Evolutionary conservation across 805 yeast species (phyloP).

Genomic region (Teunomyces funiuensis): DNA sequence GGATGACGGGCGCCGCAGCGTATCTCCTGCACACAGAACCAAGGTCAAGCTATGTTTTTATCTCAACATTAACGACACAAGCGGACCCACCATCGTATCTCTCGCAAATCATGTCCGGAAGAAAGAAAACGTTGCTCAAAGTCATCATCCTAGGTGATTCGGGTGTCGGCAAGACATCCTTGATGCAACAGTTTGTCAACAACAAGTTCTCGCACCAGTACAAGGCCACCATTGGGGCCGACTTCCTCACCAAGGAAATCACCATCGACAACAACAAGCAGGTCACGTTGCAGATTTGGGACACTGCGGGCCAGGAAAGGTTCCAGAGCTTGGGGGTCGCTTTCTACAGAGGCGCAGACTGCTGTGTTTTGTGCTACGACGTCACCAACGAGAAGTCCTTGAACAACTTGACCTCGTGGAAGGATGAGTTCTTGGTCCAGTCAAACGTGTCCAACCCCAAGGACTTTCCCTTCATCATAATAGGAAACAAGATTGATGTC

Average conservation of each 20-base stretch:
- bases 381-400: conserved; percentile 93
- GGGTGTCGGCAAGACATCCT: conserved; percentile 95
- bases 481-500: conserved; percentile 93
- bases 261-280: conserved; percentile 73
- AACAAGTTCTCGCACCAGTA: conserved; percentile 93
- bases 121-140: conserved; percentile 75
- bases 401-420: conserved; percentile 87
- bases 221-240: conserved; percentile 98
- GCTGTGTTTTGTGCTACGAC: conserved; percentile 94
- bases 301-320: conserved; percentile 98
- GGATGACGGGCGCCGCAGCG: background rate
- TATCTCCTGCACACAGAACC: background rate
- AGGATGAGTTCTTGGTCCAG: conserved; percentile 92
- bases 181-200: conserved; percentile 96
- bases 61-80: conserved; percentile 2
- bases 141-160: conserved; percentile 95
- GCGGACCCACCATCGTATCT: background rate
- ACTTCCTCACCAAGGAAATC: conserved; percentile 89
- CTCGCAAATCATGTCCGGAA: conserved; percentile 44
- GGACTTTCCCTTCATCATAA: conserved; percentile 90
- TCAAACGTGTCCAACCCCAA: conserved; percentile 93
- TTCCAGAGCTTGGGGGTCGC: conserved; percentile 97
- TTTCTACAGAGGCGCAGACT: conserved; percentile 95
- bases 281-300: conserved; percentile 91
- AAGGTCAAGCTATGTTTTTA: no score